Evolutionary conservation across 257 asterid genomes (phyloP), one percentile per base, ranked within the genome.

Genomic region (Lithospermum erythrorhizon): DNA sequence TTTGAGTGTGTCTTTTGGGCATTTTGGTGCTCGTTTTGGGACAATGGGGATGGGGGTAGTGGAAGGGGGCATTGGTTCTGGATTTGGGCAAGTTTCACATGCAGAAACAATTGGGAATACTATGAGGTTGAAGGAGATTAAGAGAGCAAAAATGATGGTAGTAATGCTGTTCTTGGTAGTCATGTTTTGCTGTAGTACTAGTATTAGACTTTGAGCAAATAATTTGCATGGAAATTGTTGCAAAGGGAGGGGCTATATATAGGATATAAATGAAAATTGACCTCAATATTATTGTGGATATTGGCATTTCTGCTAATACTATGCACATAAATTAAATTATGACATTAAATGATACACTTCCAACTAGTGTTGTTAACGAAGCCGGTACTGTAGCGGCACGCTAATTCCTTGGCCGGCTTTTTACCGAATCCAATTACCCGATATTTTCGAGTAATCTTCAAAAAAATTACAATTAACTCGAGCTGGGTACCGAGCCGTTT

Each of bases 1-100:
- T 18, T 61, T 20, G 19, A 61, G 55, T 45, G 65, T 27, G 29
- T 20, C 37, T 37, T 11, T 61, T 3, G 65, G 55, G 30, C 65
- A 61, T 41, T 41, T 41, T 41, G 47, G 14, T 3, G 16, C 3
- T 41, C 2, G 16, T 13, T 41, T 41, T 14, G 49, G 49, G 18
- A 41, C 49, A 41, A 3, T 35, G 5, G 47, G 47, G 6, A n/a
- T 27, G 30, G 48, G 48, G 14, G 49, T 41, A 11, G 49, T 41
- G 13, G 49, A 41, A 41, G 49, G 49, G 13, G 49, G 49, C 13
- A 13, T 41, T 14, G 49, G 49, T 5, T 11, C 49, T 41, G 49
- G 49, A 14, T 1, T 14, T 41, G 49, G 2, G 49, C 49, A 41
- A 18, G 5, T 3, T 11, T 11, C 18, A 41, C 49, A 41, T 7